Base-by-base conservation (phyloP, 2,329 filamentous ascomycete genomes). In the Fusarium sulawesiense region DNA sequence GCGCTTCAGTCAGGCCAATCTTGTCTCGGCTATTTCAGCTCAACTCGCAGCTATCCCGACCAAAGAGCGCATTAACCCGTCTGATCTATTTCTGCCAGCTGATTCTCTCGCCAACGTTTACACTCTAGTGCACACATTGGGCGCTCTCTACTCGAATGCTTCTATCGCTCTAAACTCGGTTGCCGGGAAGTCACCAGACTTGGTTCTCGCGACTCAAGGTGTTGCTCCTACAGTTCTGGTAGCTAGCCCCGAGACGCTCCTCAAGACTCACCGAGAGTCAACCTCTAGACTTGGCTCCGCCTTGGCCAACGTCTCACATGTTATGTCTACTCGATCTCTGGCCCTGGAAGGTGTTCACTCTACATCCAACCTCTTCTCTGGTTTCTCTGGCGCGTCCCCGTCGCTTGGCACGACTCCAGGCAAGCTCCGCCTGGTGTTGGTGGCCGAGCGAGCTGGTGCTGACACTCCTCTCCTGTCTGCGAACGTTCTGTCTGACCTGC, bases 161-260 rank as follows among this genome's bases (percentile, higher is more conserved):
- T 96, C 93, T 0, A 82, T 99, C 21, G 93, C 94, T 27, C 87
- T 99, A 75, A 98, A 93, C 81, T 96, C 94, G 0, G 94, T 97
- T 27, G 92, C 94, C 18, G 92, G 92, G 9, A 86, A 88, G 37
- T 88, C 88, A 13, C 85, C 92, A 14, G 89, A 96, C 76, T 85
- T 98, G 40, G 83, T 85, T 20, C 81, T 94, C 23, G 93, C 93
- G 23, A 92, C 92, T 23, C 87, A 89, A 63, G 89, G 90, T 48
- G 84, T 97, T 41, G 88, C 92, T 1, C 95, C 95, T 2, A 98
- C 94, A 7, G 87, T 98, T 62, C 84, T 98, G 56, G 89, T 97
- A 44, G 89, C 92, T 10, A 92, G 92, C 5, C 90, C 94, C 0
- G 86, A 90, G 60, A 92, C 92, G 2, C 86, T 97, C 45, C 83